Evolutionary conservation across 345 rosid genomes (phyloP).

Genomic region (Triadica sebifera): DNA sequence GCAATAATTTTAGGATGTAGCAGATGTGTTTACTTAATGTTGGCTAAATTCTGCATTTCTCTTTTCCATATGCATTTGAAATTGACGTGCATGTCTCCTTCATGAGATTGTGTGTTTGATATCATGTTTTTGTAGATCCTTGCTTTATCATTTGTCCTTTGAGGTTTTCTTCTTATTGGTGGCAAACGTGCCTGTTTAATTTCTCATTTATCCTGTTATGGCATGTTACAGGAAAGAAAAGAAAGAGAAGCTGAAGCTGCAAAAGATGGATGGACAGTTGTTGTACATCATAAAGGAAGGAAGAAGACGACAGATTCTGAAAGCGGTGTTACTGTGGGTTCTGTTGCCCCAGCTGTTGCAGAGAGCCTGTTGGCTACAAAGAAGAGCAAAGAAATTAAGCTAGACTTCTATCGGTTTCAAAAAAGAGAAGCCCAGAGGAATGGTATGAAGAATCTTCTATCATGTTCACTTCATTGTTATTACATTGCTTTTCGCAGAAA

Average conservation of each 20-base stretch:
- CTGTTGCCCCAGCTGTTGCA: constrained; percentile 65
- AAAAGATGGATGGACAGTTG: constrained; percentile 98
- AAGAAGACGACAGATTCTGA: constrained; percentile 79
- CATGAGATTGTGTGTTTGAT: background rate
- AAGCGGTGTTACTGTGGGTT: constrained; percentile 76
- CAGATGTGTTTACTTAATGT: background rate
- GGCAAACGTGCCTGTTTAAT: background rate
- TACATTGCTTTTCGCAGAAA: background rate
- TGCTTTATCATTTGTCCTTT: background rate
- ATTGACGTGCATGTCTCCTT: background rate
- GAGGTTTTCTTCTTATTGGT: background rate
- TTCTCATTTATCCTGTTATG: constrained; percentile 19
- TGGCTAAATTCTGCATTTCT: background rate
- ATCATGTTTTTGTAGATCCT: background rate
- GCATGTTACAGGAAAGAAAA: constrained; percentile 57
- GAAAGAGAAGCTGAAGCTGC: constrained; percentile 78
- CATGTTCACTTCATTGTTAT: background rate
- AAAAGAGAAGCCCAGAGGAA: constrained; percentile 81
- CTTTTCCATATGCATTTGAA: too few relatives aligned
- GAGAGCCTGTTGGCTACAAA: constrained; percentile 63
- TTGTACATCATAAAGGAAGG: constrained; percentile 90
- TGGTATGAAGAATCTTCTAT: constrained; percentile 43
- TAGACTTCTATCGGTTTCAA: constrained; percentile 88
- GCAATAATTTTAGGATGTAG: background rate
- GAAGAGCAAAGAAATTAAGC: constrained; percentile 65